phyloP scores from a whole-genome alignment of 257 asterid species.

The Ilex aquifolium region DNA sequence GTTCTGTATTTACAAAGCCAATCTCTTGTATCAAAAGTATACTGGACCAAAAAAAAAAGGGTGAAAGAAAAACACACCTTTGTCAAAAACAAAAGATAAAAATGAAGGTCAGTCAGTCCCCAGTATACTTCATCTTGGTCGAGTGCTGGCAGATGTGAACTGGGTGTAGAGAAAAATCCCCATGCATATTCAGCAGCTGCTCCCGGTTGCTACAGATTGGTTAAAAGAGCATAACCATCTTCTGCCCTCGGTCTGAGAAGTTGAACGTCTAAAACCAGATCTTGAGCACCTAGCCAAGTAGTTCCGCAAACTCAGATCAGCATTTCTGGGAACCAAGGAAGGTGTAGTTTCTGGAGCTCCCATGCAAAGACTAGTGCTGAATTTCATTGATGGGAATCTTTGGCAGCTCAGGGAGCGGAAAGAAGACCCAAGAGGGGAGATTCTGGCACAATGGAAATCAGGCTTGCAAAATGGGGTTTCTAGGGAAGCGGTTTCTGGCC shows the following conservation, averaged over 20 bases:
- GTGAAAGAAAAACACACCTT: too few species aligned
- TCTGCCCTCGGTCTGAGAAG: constrained; percentile 47
- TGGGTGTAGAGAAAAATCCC: constrained; percentile 2
- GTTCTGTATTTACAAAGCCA: too few species aligned
- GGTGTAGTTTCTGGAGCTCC: constrained; percentile 57
- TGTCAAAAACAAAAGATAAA: too few species aligned
- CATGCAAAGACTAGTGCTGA: constrained; percentile 52
- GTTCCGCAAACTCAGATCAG: constrained; percentile 17
- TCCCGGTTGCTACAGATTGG: constrained; percentile 47
- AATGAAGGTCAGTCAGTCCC: too few species aligned
- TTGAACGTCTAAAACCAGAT: constrained; percentile 46
- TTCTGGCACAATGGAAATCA: constrained; percentile 28
- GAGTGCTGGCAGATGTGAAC: background rate
- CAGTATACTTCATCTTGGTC: too few species aligned
- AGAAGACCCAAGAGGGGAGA: constrained; percentile 49
- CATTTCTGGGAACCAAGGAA: constrained; percentile 36
- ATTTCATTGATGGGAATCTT: constrained; percentile 42
- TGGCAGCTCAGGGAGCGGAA: constrained; percentile 64
- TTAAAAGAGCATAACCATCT: constrained; percentile 68
- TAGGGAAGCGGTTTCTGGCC: constrained; percentile 28
- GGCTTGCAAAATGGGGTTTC: constrained; percentile 71
- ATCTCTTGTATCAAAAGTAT: too few species aligned
- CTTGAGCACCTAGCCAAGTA: constrained; percentile 44
- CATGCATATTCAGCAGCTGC: constrained; percentile 34
- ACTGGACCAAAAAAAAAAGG: too few species aligned